phyloP scores from a whole-genome alignment of 257 asterid genomes.

The Nicotiana attenuata region DNA sequence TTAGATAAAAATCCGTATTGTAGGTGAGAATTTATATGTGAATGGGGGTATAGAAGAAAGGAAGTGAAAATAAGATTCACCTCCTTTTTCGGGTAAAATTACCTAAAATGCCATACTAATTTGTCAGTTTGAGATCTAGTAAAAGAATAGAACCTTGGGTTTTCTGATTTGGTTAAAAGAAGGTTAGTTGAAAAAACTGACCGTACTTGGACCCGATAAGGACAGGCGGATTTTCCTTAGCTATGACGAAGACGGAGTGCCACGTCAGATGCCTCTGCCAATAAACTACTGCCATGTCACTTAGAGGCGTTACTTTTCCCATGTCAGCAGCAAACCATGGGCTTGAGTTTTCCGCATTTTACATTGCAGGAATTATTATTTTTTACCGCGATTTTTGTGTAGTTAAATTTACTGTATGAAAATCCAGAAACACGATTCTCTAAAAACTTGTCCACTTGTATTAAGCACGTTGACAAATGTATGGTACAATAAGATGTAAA shows the following conservation, averaged over 20 bases:
- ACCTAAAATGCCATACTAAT: neutral
- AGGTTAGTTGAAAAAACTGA: conserved; percentile 5
- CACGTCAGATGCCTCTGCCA: neutral
- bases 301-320: neutral
- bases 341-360: neutral
- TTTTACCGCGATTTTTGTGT: neutral
- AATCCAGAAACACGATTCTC: neutral
- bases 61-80: conserved; percentile 2
- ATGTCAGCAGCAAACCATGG: neutral
- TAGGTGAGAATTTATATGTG: neutral
- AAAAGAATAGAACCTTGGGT: neutral
- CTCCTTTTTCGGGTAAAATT: conserved; percentile 3
- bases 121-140: neutral
- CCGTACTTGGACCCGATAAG: conserved; percentile 9
- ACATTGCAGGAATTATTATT: neutral
- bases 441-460: neutral
- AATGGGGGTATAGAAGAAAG: neutral
- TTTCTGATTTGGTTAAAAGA: neutral
- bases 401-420: neutral
- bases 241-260: neutral
- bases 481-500: neutral
- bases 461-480: neutral
- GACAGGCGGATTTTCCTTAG: neutral
- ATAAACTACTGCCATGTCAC: neutral
- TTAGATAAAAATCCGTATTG: neutral